A percentile compares a stretch with the other conserved stretches of the same genome.
Conservation (phyloP, 2,329 filamentous ascomycete genomes). For the Sclerotinia glacialis region DNA sequence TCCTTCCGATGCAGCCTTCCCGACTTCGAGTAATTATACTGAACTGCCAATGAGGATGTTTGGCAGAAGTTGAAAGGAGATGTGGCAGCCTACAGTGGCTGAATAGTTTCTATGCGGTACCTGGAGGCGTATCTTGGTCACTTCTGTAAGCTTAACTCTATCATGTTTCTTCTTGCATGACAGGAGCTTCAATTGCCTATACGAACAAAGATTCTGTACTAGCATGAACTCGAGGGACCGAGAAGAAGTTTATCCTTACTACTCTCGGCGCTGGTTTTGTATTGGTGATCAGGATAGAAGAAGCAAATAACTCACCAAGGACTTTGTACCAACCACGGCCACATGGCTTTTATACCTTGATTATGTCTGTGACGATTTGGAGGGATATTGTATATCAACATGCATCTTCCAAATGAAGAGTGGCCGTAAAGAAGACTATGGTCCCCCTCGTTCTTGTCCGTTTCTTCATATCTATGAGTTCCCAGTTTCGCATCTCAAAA, state of each 20-base stretch:
- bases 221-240: not conserved
- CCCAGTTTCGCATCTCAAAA: not conserved
- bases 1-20: not conserved
- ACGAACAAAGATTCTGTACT: not conserved
- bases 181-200: not conserved
- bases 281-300: not conserved
- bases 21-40: not conserved
- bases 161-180: not conserved
- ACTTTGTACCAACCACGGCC: not conserved
- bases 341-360: conserved; percentile 1
- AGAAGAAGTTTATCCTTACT: not conserved
- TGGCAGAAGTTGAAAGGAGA: not conserved
- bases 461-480: not conserved
- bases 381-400: not conserved
- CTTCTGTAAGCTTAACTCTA: not conserved
- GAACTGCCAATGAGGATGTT: not conserved
- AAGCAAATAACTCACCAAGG: not conserved
- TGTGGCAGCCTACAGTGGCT: not conserved
- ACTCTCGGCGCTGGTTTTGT: not conserved
- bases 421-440: not conserved
- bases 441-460: not conserved
- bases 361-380: not conserved
- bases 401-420: not conserved
- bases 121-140: conserved; percentile 4
- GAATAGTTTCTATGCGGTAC: not conserved